Evolutionary conservation across 495 filamentous ascomycete species (phyloP), one percentile per base, ranked within the genome.

Genomic region (Lophiotrema nucula): DNA sequence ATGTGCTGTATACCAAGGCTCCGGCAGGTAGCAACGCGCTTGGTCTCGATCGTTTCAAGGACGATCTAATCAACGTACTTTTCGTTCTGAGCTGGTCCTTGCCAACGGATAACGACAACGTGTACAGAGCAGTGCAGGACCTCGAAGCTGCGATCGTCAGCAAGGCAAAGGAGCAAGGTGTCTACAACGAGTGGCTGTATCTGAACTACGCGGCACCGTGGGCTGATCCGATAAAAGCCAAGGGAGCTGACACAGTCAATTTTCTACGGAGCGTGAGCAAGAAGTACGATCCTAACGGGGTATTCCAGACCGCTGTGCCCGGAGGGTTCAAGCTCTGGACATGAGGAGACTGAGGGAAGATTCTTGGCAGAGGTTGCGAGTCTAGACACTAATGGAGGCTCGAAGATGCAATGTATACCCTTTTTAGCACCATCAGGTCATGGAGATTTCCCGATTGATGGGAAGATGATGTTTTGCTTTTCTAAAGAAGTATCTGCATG

Each of bases 161-260:
- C 8, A 16, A 18, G 16, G 53, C 47, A 33, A 65, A 66, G 50
- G 13, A 53, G 19, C 58, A 19, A 54, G 66, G 64, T 2, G 10
- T 66, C 0, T 60, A 33, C 33, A 60, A 82, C 47, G 71, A 77
- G 28, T 88, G 79, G 49, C 64, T 86, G 24, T 86, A 87, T 58
- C 74, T 82, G 58, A 82, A 83, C 53, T 74, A 74, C 52, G 71
- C 70, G 16, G 66, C 49, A 10, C 25, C 31, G 26, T 70, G 54
- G 55, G 70, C 73, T 50, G 57, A 74, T 51, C 71, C 75, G 3
- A 68, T 81, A 48, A 58, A 56, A 11, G 65, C 72, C 8, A 67
- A 69, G 46, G 66, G 71, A 6, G 25, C 26, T 2, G 59, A 18
- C 5, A 66, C 41, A 45, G 59, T 58, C 39, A 54, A 27, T 12